phyloP scores from a whole-genome alignment of 208 protist genomes.

The Wallacemonas sp. region DNA sequence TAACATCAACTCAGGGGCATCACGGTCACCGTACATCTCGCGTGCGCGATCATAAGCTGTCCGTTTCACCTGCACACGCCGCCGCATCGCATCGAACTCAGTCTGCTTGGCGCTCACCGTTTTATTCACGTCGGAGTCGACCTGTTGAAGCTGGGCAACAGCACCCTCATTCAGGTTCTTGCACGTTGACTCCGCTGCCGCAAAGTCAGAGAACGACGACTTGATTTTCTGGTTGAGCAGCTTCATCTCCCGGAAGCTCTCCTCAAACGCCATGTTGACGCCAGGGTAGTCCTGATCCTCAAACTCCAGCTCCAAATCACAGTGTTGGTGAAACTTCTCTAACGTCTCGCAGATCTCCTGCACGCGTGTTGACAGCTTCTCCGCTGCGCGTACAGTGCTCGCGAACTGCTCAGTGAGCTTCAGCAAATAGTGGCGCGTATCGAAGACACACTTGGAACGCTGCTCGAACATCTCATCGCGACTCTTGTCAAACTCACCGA shows the following conservation, averaged over 20 bases:
- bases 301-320: conserved; percentile 50
- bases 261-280: conserved; percentile 20
- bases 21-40: conserved; percentile 3
- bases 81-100: conserved; percentile 53
- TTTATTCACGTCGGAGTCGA: conserved; percentile 28
- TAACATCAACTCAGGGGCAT: conserved; percentile 22
- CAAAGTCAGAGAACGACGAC: conserved; percentile 31
- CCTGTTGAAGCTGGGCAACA: conserved; percentile 40
- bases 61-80: conserved; percentile 45
- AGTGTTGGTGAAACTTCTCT: conserved; percentile 49
- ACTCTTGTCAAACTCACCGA: conserved; percentile 65
- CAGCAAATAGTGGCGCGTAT: conserved; percentile 45
- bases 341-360: conserved; percentile 38
- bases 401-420: conserved; percentile 52
- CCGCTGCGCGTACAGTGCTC: conserved; percentile 17
- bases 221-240: conserved; percentile 32
- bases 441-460: conserved; percentile 33
- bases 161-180: conserved; percentile 33
- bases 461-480: conserved; percentile 51
- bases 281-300: conserved; percentile 17
- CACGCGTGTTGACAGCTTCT: conserved; percentile 36
- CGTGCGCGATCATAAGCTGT: conserved; percentile 19
- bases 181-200: conserved; percentile 27
- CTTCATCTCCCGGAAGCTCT: conserved; percentile 33
- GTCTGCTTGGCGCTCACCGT: conserved; percentile 38